Percentiles rank a stretch among this genome's conserved stretches.
These are phyloP conservation scores for Paramecium bursaria DNA, from an alignment of 73 alveolate genomes.

Conservation along the genomic window DNA sequence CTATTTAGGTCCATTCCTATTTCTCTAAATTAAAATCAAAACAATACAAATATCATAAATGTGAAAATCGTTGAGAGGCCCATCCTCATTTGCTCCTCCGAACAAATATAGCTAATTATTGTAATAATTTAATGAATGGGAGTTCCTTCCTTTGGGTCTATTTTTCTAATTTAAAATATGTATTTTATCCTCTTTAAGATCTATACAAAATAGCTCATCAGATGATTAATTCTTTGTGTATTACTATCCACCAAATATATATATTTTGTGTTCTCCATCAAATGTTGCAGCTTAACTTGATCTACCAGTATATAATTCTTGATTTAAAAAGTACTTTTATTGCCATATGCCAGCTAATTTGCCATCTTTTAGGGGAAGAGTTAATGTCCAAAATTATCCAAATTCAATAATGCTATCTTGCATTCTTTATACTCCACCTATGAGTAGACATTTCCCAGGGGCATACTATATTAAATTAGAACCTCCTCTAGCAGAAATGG, in stretches of 20 bases:
- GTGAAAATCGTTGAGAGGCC: slow-evolving; percentile 26
- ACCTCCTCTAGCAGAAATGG: slow-evolving; percentile 56
- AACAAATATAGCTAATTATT: slow-evolving; percentile 1
- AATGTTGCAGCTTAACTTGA: slow-evolving; percentile 57
- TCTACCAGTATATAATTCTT: slow-evolving; percentile 41
- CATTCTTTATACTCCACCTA: slow-evolving; percentile 52
- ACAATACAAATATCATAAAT: slow-evolving; percentile 41
- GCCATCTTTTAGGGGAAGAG: slow-evolving; percentile 28
- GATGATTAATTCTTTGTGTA: slow-evolving; percentile 18
- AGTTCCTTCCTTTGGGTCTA: slow-evolving; percentile 48
- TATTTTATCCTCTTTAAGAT: not conserved
- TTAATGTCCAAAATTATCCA: slow-evolving; percentile 50
- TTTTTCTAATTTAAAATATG: not conserved
- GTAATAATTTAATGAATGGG: slow-evolving; percentile 21
- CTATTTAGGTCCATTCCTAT: not conserved
- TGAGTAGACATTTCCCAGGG: slow-evolving; percentile 16
- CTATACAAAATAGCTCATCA: slow-evolving; percentile 32
- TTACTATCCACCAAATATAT: slow-evolving; percentile 43
- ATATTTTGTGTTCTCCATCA: not conserved
- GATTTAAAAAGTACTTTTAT: not conserved
- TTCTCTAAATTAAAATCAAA: not conserved
- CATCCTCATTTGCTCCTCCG: slow-evolving; percentile 56
- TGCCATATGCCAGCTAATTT: slow-evolving; percentile 58
- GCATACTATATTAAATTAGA: slow-evolving; percentile 37
- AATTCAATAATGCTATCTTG: slow-evolving; percentile 7